Base-by-base conservation (phyloP, 2,329 filamentous ascomycete genomes). In the Penicillium sp. region DNA sequence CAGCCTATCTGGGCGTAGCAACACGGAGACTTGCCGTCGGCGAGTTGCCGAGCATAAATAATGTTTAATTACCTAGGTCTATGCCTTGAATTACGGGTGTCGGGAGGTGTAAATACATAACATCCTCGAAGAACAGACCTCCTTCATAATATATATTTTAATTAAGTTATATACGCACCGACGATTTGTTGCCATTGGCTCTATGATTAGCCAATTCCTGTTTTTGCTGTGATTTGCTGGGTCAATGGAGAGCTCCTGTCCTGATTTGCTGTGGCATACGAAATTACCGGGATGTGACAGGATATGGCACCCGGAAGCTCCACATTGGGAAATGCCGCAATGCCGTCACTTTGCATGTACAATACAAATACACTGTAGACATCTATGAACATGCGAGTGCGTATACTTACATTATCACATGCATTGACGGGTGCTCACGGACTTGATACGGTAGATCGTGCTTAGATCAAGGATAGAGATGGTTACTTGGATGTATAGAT, bases 321-420 rank as follows among this genome's bases (percentile, higher is more conserved):
- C 55, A 47, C 55, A 47, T 42, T 53, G 43, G 55, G 55, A 51
- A 57, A 57, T 52, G 49, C 55, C 55, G 55, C 24, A n/a, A 35
- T 24, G 26, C 12, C 51, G 20, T 53, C 51, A 53, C 20, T 1
- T 14, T 52, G 26, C 50, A 52, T 23, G 40, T 35, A 35, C 12
- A 28, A 28, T 28, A 28, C 26, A 28, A 16, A 14, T 16, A 35
- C 30, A n/a, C n/a, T n/a, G n/a, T n/a, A 35, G 30, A 35, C 16
- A 35, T 35, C 14, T 3, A 35, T 14, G 6, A 35, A 1, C 14
- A 11, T 14, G 30, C 30, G 12, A 35, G 30, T 35, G 7, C 14
- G 30, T 35, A 33, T 33, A 35, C 16, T 35, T 16, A 1, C 14
- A 21, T n/a, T 21, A 52, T 52, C 50, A 52, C 50, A 33, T 52